Base-by-base conservation (phyloP, 208 protist species). In the Crithidia expoeki region DNA sequence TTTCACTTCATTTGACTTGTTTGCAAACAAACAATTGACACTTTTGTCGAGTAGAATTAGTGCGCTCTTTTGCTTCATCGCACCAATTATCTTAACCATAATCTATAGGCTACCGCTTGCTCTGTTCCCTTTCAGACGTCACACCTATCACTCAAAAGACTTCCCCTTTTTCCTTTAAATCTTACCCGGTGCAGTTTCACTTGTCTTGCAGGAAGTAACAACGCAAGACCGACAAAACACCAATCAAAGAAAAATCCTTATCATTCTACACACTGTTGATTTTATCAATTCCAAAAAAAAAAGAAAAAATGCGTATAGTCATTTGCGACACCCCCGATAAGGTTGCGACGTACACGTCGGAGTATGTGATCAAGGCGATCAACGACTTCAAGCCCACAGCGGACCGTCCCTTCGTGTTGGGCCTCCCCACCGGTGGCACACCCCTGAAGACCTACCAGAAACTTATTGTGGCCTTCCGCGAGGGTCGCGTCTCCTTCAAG, bases 371-470 rank as follows among this genome's bases (percentile, higher is more conserved):
- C 62, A 70, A 80, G n/a, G 61, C 85, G 30, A 98, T 98, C 71
- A 80, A 83, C 36, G 75, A 88, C 62, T 98, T 96, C 70, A 74
- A 55, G 38, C 88, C 90, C 23, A 95, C 86, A 2, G 72, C 69
- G 11, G 85, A 93, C 28, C 73, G 81, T 17, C 93, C 94, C 14
- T 98, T 98, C 68, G 96, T 98, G 49, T 57, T 98, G 2, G 97
- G 97, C 27, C 83, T 98, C 27, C 93, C 96, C n/a, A 98, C 95
- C 6, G 96, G 96, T 34, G 81, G 81, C 27, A 92, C 94, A 4
- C 96, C 96, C 7, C 76, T 97, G 19, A 71, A 58, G 46, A 97
- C 93, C 25, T 98, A 98, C 76, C 85, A 97, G 83, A 75, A 82
- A 17, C 88, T 98, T 14, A 94, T 98, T 55, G 53, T 90, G 47